Evolutionary conservation across 257 asterid genomes (phyloP).

Genomic region (Linaria vulgaris): DNA sequence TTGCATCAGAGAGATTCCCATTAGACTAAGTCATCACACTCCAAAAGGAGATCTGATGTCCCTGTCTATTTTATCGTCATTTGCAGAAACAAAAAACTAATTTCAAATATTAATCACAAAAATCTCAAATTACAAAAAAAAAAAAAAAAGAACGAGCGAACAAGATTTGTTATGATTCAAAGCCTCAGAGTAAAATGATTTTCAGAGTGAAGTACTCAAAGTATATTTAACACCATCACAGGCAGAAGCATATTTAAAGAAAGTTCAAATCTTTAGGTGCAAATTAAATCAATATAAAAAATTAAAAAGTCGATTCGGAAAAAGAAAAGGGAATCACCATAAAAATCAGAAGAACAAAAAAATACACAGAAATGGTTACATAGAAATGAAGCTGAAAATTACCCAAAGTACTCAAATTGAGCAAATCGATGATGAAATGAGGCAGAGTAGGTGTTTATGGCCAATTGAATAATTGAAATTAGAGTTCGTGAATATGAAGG

Average conservation of each 20-base stretch:
- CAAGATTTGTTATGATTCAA: background rate
- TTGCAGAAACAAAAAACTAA: conserved; percentile 20
- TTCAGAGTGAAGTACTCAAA: conserved; percentile 50
- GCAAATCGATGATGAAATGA: background rate
- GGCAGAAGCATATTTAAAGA: conserved; percentile 24
- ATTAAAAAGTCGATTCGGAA: no score
- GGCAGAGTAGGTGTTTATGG: background rate
- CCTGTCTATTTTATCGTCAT: conserved; percentile 72
- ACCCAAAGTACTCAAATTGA: background rate
- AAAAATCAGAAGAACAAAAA: background rate
- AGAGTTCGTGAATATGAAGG: no score
- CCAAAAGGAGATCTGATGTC: conserved; percentile 55
- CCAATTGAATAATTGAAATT: background rate
- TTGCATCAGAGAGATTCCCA: conserved; percentile 88
- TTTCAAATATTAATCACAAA: background rate
- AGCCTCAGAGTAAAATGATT: conserved; percentile 49
- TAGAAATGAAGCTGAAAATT: background rate
- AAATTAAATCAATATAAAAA: background rate
- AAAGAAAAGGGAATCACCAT: background rate
- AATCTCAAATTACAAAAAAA: background rate
- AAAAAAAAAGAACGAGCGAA: background rate
- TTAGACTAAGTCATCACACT: conserved; percentile 51
- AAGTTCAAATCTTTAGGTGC: background rate
- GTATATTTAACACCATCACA: conserved; percentile 67
- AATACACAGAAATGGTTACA: no score